These are phyloP conservation scores for Clarireedia sp. DNA, from an alignment of 2,329 filamentous ascomycete genomes.

Conservation along the genomic window DNA sequence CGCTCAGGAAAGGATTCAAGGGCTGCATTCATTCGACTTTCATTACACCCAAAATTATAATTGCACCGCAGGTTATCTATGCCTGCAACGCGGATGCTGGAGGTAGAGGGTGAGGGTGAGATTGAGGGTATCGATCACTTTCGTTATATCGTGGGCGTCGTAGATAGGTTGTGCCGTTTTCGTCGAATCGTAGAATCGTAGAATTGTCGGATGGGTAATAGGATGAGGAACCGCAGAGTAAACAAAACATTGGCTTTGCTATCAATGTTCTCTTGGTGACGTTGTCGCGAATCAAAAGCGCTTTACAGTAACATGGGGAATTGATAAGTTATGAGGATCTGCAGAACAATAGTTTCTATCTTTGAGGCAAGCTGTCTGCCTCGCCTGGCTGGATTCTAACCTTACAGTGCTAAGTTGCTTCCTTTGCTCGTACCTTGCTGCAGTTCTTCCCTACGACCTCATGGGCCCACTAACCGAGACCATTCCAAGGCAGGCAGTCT, in stretches of 20 bases:
- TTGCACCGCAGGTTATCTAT: conserved; percentile 21
- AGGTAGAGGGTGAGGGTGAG: neutral
- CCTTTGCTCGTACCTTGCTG: neutral
- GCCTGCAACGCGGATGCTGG: conserved; percentile 13
- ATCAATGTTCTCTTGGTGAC: neutral
- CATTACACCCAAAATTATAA: conserved; percentile 22
- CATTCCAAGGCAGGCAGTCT: no score
- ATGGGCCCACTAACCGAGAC: neutral
- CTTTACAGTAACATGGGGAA: neutral
- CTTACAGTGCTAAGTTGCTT: neutral
- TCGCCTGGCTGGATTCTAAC: neutral
- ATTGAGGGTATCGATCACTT: neutral
- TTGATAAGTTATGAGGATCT: neutral
- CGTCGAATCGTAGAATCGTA: neutral
- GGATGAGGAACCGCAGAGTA: neutral
- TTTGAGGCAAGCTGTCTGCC: neutral
- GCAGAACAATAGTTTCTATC: no score
- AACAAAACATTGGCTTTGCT: neutral
- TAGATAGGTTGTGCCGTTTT: neutral
- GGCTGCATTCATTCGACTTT: conserved; percentile 75
- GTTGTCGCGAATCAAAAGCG: neutral
- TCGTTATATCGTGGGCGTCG: conserved; percentile 2
- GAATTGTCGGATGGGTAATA: neutral
- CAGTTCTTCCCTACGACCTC: neutral
- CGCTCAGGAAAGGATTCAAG: conserved; percentile 95